These are phyloP conservation scores for Aquanectria penicillioides DNA, from an alignment of 2,329 filamentous ascomycete species.

Conservation along the genomic window DNA sequence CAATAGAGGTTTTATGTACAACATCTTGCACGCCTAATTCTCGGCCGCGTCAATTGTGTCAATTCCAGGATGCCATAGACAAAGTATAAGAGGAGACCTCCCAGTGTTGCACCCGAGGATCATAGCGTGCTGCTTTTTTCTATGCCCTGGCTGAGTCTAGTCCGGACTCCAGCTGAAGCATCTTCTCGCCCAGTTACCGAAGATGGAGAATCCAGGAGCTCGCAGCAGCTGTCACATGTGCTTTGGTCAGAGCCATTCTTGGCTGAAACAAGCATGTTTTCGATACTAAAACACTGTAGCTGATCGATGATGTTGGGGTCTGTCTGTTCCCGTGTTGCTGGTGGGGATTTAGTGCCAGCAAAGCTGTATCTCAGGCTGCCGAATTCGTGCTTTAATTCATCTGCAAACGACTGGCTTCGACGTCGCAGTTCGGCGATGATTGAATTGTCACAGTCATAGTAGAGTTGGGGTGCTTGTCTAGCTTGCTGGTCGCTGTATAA, in stretches of 20 bases:
- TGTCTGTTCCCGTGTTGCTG: conserved; percentile 6
- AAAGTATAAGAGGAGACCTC: conserved; percentile 15
- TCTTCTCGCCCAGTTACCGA: conserved; percentile 36
- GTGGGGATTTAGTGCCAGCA: conserved; percentile 20
- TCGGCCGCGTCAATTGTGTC: neutral
- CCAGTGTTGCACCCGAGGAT: conserved; percentile 30
- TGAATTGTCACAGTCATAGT: conserved; percentile 30
- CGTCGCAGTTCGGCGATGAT: conserved; percentile 40
- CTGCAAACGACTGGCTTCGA: conserved; percentile 39
- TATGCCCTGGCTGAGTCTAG: conserved; percentile 22
- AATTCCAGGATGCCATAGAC: neutral
- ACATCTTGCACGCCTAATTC: conserved; percentile 33
- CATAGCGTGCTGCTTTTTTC: conserved; percentile 13
- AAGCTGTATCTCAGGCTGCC: conserved; percentile 33
- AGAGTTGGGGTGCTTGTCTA: conserved; percentile 15
- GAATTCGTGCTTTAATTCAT: conserved; percentile 39
- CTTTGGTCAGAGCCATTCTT: conserved; percentile 25
- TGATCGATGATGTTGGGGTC: neutral
- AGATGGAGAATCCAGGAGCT: conserved; percentile 32
- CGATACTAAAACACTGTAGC: conserved; percentile 30
- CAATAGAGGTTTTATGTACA: conserved; percentile 49
- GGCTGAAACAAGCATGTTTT: conserved; percentile 27
- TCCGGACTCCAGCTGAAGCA: conserved; percentile 23
- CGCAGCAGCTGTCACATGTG: conserved; percentile 31
- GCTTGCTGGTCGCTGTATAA: conserved; percentile 24